Base-by-base conservation (phyloP, 495 filamentous ascomycete genomes). In the Podospora anserina region DNA sequence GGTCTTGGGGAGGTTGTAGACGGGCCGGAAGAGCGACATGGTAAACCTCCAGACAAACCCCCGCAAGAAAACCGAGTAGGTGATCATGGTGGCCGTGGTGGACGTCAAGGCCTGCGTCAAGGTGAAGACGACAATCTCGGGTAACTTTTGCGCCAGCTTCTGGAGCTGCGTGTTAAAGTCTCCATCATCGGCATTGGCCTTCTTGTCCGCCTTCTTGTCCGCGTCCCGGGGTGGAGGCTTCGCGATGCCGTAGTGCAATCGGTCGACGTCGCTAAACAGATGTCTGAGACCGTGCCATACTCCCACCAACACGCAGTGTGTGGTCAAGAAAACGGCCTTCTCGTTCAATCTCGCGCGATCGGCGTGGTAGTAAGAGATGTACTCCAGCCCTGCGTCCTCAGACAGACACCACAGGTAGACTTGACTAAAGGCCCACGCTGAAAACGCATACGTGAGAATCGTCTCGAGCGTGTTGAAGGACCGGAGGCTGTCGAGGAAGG, bases 301-400 rank as follows among this genome's bases (percentile, higher is more conserved):
- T 5, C 90, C 93, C 19, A 94, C 80, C 1, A 87, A 77, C 5
- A 91, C 69, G 66, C 94, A 85, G 71, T 90, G 86, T 56, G 86
- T 86, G 9, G 91, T 88, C 19, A 97, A 82, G 77, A 93, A 96
- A 39, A 99, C 84, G 1, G 92, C 88, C 70, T 91, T 83, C 78
- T 99, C 95, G 76, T 99, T 99, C 68, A 97, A 78, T n/a, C 86
- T 85, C 16, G 88, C 82, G 18, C 94, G 85, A 76, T 95, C 93
- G 66, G 91, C 80, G 67, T 74, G 82, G 53, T 79, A 82, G 59
- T 86, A 83, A 27, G 89, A 89, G 64, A 95, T 86, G 85, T 89
- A 91, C 63, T 86, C 83, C 19, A 97, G 80, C 55, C 90, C 84
- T 9, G 89, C 87, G 7, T 80, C 77, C n/a, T 82, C 74, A n/a